Evolutionary conservation across 2,329 filamentous ascomycete genomes (phyloP), one percentile per base, ranked within the genome.

Genomic region (Xylariaceae sp.): DNA sequence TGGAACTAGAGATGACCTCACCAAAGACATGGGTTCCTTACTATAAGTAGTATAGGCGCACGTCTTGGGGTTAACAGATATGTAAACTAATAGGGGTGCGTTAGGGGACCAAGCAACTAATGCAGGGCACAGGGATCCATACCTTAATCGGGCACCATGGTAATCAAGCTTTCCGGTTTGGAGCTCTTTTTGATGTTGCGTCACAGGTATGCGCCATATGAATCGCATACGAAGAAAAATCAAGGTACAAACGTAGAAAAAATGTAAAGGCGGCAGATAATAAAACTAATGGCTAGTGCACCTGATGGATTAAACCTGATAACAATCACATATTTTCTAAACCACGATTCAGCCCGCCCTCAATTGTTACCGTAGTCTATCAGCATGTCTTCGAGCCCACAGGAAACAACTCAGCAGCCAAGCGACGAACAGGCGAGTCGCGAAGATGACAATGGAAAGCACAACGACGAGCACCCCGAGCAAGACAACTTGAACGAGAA

Each of bases 221-320:
- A 52, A 26, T 18, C n/a, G 35, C 24, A 37, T 55, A n/a, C 43
- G 37, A 36, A 50, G 47, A 45, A 24, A 37, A 39, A 53, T 10
- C 44, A 60, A 56, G 50, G 33, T 40, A 53, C 40, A n/a, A 7
- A 7, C 13, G 13, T 20, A 37, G 18, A 33, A 40, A n/a, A n/a
- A n/a, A n/a, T n/a, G n/a, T n/a, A n/a, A n/a, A n/a, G n/a, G n/a
- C n/a, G n/a, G n/a, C n/a, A 33, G 33, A 51, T 16, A 62, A 64
- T 66, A 66, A 65, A 65, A 64, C 51, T 55, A 53, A 53, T 54
- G 29, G 47, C 4, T 43, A 18, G 16, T 40, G 4, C 23, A 30
- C 16, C n/a, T 37, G 29, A 13, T 45, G 16, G 6, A 36, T 36
- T 49, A 15, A 21, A 26, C 6, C 10, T 2, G 21, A 6, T 11